Evolutionary conservation across 1,284 basidiomycete genomes (phyloP).

Genomic region (Agaricales sp.): DNA sequence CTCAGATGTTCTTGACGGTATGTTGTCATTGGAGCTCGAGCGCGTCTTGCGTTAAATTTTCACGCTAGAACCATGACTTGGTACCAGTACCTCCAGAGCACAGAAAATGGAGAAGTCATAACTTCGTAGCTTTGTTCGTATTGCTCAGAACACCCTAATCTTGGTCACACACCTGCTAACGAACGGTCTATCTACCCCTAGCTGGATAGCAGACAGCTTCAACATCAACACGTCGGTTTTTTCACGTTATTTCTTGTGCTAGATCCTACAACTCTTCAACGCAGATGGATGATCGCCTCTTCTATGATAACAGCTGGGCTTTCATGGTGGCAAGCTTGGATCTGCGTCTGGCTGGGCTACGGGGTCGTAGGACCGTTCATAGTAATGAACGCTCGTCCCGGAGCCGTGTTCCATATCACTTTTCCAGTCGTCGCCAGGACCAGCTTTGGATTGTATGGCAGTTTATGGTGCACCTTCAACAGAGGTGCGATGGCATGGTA

Average conservation of each 20-base stretch:
- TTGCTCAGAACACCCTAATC: neutral
- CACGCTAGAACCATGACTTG: slow-evolving; percentile 50
- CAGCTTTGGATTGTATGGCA: slow-evolving; percentile 77
- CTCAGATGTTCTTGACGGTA: slow-evolving; percentile 45
- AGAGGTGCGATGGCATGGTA: slow-evolving; percentile 70
- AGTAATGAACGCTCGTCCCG: slow-evolving; percentile 72
- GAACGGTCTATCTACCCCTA: slow-evolving; percentile 16
- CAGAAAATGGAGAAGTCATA: slow-evolving; percentile 48
- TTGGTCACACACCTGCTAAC: slow-evolving; percentile 3
- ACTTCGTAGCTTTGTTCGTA: slow-evolving; percentile 56
- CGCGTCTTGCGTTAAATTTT: neutral
- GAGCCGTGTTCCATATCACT: slow-evolving; percentile 70
- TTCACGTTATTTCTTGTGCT: slow-evolving; percentile 6
- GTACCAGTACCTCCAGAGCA: slow-evolving; percentile 47
- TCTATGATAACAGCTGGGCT: slow-evolving; percentile 70
- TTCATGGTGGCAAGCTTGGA: slow-evolving; percentile 79
- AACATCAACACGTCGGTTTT: slow-evolving; percentile 66
- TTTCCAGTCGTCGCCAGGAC: slow-evolving; percentile 74
- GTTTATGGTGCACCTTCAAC: slow-evolving; percentile 77
- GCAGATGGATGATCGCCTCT: slow-evolving; percentile 65
- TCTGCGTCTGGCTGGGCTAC: slow-evolving; percentile 74
- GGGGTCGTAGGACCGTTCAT: slow-evolving; percentile 64
- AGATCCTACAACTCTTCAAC: slow-evolving; percentile 6
- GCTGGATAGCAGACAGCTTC: slow-evolving; percentile 76
- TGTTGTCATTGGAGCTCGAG: slow-evolving; percentile 12